These are phyloP conservation scores for Pistacia integerrima DNA, from an alignment of 345 rosid genomes.

Conservation along the genomic window DNA sequence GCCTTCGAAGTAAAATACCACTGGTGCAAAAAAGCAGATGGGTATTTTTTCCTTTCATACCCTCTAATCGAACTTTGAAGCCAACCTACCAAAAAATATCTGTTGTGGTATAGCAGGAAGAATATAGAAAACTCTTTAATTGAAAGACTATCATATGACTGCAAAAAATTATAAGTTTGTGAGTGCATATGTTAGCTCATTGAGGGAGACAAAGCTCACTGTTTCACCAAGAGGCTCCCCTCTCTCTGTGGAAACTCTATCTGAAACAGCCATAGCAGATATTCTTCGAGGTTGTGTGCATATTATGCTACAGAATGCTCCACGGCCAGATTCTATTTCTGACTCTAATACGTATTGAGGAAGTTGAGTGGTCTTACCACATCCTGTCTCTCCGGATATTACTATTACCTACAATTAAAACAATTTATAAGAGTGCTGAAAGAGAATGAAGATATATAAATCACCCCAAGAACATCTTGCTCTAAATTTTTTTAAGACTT, in stretches of 20 bases:
- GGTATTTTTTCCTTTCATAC: slow-evolving; percentile 92
- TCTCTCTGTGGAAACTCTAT: slow-evolving; percentile 92
- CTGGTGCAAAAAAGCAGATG: slow-evolving; percentile 95
- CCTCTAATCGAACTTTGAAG: slow-evolving; percentile 97
- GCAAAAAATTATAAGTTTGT: slow-evolving; percentile 9
- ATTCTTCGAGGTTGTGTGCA: slow-evolving; percentile 99
- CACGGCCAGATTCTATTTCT: slow-evolving; percentile 98
- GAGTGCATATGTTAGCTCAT: background rate
- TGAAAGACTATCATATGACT: slow-evolving; percentile 11
- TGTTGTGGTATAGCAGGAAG: slow-evolving; percentile 54
- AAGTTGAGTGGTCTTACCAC: slow-evolving; percentile 99
- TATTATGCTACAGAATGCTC: slow-evolving; percentile 94
- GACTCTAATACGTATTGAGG: slow-evolving; percentile 96
- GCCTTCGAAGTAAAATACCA: slow-evolving; percentile 90
- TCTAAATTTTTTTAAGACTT: background rate
- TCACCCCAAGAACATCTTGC: background rate
- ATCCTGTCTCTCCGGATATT: slow-evolving; percentile 99
- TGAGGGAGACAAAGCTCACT: slow-evolving; percentile 49
- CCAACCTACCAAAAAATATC: slow-evolving; percentile 84
- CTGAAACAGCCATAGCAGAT: slow-evolving; percentile 96
- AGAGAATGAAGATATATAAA: background rate
- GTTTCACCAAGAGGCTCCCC: slow-evolving; percentile 99
- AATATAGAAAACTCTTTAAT: slow-evolving; percentile 34
- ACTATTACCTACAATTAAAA: slow-evolving; percentile 69
- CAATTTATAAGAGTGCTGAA: slow-evolving; percentile 1